Conservation (phyloP, 129 eudicot species). For the Deinandra increscens region DNA sequence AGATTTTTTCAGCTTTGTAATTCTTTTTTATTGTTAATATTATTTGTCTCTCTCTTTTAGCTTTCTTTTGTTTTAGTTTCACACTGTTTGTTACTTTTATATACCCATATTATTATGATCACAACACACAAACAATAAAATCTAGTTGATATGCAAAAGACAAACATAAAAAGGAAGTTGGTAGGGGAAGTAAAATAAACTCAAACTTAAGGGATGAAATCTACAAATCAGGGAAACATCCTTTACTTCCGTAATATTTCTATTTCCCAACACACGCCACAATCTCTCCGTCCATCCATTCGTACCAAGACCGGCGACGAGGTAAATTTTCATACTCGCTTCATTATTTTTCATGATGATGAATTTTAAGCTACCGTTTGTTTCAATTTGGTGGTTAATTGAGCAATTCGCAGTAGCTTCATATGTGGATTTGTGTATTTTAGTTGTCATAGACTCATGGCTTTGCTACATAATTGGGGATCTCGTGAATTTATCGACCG, state of each 20-base stretch:
- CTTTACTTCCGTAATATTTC: background rate
- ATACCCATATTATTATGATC: too few relatives aligned
- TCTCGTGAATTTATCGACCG: conserved; percentile 8
- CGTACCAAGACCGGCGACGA: conserved; percentile 2
- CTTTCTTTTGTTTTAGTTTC: too few relatives aligned
- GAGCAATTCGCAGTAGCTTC: background rate
- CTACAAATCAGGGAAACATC: background rate
- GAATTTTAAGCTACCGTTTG: background rate
- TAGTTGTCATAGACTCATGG: background rate
- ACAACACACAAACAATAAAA: too few relatives aligned
- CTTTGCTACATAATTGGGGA: conserved; percentile 15
- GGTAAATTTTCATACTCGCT: conserved; percentile 18
- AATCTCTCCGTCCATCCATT: conserved; percentile 3
- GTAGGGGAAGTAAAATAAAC: background rate
- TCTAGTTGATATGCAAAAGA: too few relatives aligned
- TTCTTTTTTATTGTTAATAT: too few relatives aligned
- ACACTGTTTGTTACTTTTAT: too few relatives aligned
- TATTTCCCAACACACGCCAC: conserved; percentile 1
- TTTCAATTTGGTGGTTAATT: background rate
- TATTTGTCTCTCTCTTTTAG: too few relatives aligned
- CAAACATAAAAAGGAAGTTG: too few relatives aligned
- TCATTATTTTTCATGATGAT: background rate
- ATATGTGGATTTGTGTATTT: background rate
- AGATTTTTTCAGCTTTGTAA: too few relatives aligned
- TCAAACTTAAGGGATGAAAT: conserved; percentile 7